Evolutionary conservation across 305 asterid species (phyloP), one percentile per base, ranked within the genome.

Genomic region (Withania somnifera): DNA sequence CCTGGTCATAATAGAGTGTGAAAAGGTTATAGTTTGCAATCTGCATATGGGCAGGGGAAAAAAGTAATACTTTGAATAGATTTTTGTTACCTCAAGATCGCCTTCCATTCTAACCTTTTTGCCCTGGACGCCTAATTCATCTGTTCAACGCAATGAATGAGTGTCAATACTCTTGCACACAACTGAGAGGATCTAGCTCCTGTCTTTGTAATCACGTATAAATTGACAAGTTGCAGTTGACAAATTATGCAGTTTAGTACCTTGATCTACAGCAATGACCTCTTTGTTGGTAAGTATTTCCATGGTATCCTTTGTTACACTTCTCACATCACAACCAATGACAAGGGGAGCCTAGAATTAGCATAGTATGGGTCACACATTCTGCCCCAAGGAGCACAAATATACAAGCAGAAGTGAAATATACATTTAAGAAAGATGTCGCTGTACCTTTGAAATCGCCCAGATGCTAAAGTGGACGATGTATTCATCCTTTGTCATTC

Each of bases 301-400:
- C 89, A 87, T 79, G 19, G 85, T 86, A 22, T 95, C 95, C 63
- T 91, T 87, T 13, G 87, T 79, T 54, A 84, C 79, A 54, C 86
- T 91, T 89, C 94, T 92, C 83, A 95, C 92, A 78, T 95, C 97
- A 82, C 97, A 93, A 14, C 99, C 99, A 24, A 95, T 90, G 69
- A 93, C 90, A 34, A 95, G 95, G n/a, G 99, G 98, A 75, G 99
- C 96, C 97, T 94, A 86, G 17, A 19, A 42, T 20, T 34, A 30
- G 30, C 47, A 51, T 4, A 76, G 6, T 50, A 50, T 51, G 47
- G 42, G 28, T 76, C 45, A 76, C n/a, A 26, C 28, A 76, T 51
- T 51, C 9, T 50, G 61, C 1, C 0, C 15, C 17, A 26, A 0
- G 26, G 42, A 73, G 42, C 40, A 47, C 42, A 26, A 42, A 45